Conservation (phyloP, 2,329 filamentous ascomycete species). For the Penicillium palitans region DNA sequence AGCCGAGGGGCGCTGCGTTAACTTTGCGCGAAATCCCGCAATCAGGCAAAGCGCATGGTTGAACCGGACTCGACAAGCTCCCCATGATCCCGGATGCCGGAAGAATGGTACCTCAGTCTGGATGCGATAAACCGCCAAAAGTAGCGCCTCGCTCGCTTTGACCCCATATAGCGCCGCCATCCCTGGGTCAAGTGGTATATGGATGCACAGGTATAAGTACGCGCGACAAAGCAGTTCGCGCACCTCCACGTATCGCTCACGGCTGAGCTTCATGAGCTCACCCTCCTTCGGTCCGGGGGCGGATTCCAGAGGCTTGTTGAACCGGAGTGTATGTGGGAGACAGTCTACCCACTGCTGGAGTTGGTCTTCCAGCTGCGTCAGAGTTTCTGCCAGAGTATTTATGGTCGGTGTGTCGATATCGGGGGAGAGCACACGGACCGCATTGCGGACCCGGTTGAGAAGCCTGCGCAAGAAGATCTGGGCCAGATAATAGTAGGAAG, state of each 20-base stretch:
- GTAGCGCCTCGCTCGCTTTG: constrained; percentile 26
- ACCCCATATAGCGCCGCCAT: constrained; percentile 20
- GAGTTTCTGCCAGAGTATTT: constrained; percentile 17
- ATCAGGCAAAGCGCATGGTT: constrained; percentile 29
- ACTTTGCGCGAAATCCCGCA: constrained; percentile 25
- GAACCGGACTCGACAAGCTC: constrained; percentile 29
- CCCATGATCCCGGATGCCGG: constrained; percentile 29
- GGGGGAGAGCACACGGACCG: constrained; percentile 23
- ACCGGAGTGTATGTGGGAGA: constrained; percentile 25
- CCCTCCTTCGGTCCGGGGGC: constrained; percentile 18
- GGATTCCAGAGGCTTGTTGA: constrained; percentile 26
- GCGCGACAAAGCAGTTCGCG: constrained; percentile 29
- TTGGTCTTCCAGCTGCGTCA: constrained; percentile 24
- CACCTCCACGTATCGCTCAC: constrained; percentile 29
- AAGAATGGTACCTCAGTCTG: constrained; percentile 29
- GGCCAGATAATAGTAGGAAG: constrained; percentile 30
- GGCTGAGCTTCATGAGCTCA: constrained; percentile 27
- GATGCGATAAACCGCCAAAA: constrained; percentile 27
- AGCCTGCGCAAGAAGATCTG: constrained; percentile 31
- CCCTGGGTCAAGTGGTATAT: constrained; percentile 19
- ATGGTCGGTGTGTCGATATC: constrained; percentile 18
- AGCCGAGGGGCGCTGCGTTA: constrained; percentile 17
- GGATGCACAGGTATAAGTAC: constrained; percentile 28
- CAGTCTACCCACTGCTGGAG: constrained; percentile 29
- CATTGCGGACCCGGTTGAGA: constrained; percentile 35